Percentiles rank a stretch among this genome's conserved stretches.
phyloP scores from a whole-genome alignment of 306 rosid genomes.

The Trichosanthes cucumerina region DNA sequence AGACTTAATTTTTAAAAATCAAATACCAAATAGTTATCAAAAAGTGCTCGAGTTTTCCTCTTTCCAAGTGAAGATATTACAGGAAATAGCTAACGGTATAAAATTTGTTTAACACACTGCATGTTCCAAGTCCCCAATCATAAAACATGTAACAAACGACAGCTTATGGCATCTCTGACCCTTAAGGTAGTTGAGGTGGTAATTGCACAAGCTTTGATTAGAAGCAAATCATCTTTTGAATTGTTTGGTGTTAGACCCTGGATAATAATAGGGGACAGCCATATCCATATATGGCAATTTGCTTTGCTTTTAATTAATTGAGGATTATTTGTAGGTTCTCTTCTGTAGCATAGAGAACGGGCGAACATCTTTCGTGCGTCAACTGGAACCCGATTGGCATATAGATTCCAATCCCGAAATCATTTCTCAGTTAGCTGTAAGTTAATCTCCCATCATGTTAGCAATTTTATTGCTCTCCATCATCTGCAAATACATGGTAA shows the following conservation, averaged over 20 bases:
- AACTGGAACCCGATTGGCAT: conserved; percentile 99
- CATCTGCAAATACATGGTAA: not conserved
- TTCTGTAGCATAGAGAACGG: conserved; percentile 85
- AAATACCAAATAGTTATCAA: too few species aligned
- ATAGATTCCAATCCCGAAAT: conserved; percentile 77
- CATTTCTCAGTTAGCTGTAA: conserved; percentile 69
- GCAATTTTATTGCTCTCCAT: not conserved
- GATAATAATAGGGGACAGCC: not conserved
- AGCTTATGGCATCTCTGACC: not conserved
- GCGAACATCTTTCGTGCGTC: conserved; percentile 83
- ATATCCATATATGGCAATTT: not conserved
- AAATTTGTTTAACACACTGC: not conserved
- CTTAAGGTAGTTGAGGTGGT: not conserved
- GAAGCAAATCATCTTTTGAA: not conserved
- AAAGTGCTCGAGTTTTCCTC: too few species aligned
- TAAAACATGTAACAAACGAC: not conserved
- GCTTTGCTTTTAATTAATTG: not conserved
- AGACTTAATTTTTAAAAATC: too few species aligned
- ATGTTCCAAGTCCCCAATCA: not conserved
- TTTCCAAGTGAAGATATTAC: not conserved
- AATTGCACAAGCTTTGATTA: not conserved
- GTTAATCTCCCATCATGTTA: conserved; percentile 11
- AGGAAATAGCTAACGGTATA: not conserved
- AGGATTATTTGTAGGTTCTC: conserved; percentile 50
- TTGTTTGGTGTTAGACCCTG: not conserved